Base-by-base conservation (phyloP, 2,329 filamentous ascomycete species). In the Polytolypa hystricis region DNA sequence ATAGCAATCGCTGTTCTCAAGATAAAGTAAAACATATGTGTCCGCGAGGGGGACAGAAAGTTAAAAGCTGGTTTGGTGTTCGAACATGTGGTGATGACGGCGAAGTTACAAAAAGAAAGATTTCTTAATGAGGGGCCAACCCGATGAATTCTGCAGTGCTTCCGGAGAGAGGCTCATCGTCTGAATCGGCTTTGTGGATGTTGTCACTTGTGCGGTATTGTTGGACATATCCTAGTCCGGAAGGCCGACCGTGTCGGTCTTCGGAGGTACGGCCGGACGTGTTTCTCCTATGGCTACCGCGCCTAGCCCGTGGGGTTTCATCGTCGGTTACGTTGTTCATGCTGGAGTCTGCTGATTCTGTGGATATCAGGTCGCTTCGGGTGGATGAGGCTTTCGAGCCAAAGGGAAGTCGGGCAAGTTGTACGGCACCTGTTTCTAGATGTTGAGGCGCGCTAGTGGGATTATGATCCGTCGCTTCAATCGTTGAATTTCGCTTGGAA, bases 401-500 rank as follows among this genome's bases (percentile, higher is more conserved):
- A 37, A 66, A 66, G 0, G 64, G 64, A 10, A 67, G 42, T 8
- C 64, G 60, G n/a, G 53, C 55, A 3, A 59, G 48, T 10, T 52
- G 47, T 6, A 37, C 21, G 21, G 7, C n/a, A n/a, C 21, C 21
- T 7, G 21, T 7, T 25, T 25, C 7, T 25, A 25, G 7, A 20
- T 41, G 42, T 25, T 42, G 38, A 7, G 33, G 35, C 10, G 19
- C n/a, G 6, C 27, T 35, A 7, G 45, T 49, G 14, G 38, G 36
- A 5, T 38, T 47, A 11, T 41, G 37, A 12, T 49, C 43, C 4
- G 40, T 3, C 4, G 47, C 35, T 26, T 45, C 39, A 16, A 42
- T 27, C 19, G 43, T 47, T 3, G 41, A 45, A 8, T 46, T 40
- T 10, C 79, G 70, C 52, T 77, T 77, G 0, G 82, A 86, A 53